Evolutionary conservation across 108 stramenopile species (phyloP).

Genomic region (Phaeodactylum tricornutum): DNA sequence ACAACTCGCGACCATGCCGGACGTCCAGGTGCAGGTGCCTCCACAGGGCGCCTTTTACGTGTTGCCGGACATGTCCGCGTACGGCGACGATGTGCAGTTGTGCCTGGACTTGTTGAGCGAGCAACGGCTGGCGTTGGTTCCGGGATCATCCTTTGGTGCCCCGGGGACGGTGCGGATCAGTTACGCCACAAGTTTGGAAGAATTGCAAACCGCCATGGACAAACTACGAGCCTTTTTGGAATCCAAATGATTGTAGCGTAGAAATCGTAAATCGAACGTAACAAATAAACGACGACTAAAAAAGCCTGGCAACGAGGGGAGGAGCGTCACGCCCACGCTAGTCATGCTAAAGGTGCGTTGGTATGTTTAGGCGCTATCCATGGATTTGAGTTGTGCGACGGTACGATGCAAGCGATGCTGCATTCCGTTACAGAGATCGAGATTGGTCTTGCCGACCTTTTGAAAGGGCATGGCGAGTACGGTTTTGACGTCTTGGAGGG

Average conservation of each 20-base stretch:
- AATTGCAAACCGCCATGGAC: constrained; percentile 68
- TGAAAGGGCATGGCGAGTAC: constrained; percentile 85
- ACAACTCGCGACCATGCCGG: constrained; percentile 52
- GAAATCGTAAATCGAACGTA: not conserved
- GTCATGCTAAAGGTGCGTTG: no score
- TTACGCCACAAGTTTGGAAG: constrained; percentile 92
- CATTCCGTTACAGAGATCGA: constrained; percentile 87
- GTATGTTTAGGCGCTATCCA: no score
- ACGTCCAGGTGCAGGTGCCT: constrained; percentile 49
- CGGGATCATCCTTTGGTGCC: constrained; percentile 91
- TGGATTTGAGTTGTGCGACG: constrained; percentile 49
- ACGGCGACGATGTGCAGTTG: constrained; percentile 70
- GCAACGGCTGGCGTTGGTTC: constrained; percentile 88
- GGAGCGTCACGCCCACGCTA: no score
- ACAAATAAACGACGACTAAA: not conserved
- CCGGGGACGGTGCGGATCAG: constrained; percentile 83
- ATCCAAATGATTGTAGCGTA: not conserved
- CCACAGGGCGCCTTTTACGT: constrained; percentile 94
- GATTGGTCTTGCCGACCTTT: constrained; percentile 88
- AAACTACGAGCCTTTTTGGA: constrained; percentile 58
- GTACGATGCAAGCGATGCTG: constrained; percentile 94
- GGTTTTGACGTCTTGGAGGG: constrained; percentile 94
- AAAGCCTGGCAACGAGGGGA: no score
- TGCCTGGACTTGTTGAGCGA: constrained; percentile 82
- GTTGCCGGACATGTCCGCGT: constrained; percentile 81